Evolutionary conservation across 139 green algal species (phyloP), one percentile per base, ranked within the genome.

Genomic region (Picochlorum costavermella): DNA sequence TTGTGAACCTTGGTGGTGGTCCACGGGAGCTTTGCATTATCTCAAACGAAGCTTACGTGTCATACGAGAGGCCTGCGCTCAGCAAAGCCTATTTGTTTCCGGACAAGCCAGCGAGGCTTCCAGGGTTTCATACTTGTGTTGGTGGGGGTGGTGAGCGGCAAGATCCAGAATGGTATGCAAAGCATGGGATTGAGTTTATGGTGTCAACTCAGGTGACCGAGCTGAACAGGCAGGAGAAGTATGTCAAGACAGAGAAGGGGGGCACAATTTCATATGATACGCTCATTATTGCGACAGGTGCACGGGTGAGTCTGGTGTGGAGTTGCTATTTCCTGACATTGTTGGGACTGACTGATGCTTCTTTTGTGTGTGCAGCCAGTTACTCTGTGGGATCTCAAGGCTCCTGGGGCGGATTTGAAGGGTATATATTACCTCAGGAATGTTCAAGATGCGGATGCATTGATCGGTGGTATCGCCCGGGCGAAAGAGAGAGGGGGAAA

Each of bases 71-170:
- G 17, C 90, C 91, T 6, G 88, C 91, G 0, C 78, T 97, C 2
- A 84, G 65, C 56, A 97, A 97, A 72, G 91, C 75, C 1, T 97
- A 94, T 70, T 79, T 96, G 3, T 68, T 87, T 43, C 80, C 84
- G 6, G 69, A 81, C 37, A 64, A 71, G 25, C 64, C 82, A 23
- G 84, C 91, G 6, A 64, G 86, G 11, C 73, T 97, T 25, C 91
- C 91, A 14, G 91, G 91, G 29, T 97, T 97, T 75, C 91, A 97
- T 81, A 90, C 91, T 1, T 88, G 70, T 63, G 91, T 97, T 3
- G 91, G 91, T 16, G 86, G 78, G n/a, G 91, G 91, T 17, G 87
- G 90, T 23, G 83, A 91, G 16, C 78, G 82, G 23, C 88, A 94
- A 51, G 40, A 46, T 16, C 73, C 75, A 1, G 75, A 82, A 8